Percentiles rank a stretch among this genome's conserved stretches.
Evolutionary conservation across 108 stramenopile genomes (phyloP).

Genomic region (Craspedostauros australis): DNA sequence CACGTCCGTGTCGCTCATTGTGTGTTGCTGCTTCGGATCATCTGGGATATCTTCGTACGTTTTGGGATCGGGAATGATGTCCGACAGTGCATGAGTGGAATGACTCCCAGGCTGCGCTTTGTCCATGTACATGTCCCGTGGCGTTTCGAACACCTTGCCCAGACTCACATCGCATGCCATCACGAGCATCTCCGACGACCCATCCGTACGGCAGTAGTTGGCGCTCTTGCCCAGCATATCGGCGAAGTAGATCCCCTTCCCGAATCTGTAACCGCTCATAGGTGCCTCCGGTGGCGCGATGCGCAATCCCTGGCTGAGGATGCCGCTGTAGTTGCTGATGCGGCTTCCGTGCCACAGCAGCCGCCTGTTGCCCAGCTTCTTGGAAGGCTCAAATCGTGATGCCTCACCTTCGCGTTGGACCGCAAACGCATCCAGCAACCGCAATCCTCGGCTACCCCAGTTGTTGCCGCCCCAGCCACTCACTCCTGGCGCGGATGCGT

Average conservation of each 20-base stretch:
- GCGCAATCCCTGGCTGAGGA: slow-evolving; percentile 16
- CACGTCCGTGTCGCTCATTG: not conserved
- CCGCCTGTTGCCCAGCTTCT: slow-evolving; percentile 4
- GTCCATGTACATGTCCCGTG: slow-evolving; percentile 16
- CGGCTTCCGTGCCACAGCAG: slow-evolving; percentile 22
- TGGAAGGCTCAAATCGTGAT: not conserved
- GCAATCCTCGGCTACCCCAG: slow-evolving; percentile 4
- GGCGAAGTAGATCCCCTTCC: slow-evolving; percentile 28
- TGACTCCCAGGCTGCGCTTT: slow-evolving; percentile 1
- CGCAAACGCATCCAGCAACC: slow-evolving; percentile 10
- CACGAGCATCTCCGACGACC: slow-evolving; percentile 13
- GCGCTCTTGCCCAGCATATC: slow-evolving; percentile 12
- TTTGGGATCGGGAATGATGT: slow-evolving; percentile 1
- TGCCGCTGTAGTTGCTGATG: slow-evolving; percentile 13
- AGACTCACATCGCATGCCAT: slow-evolving; percentile 20
- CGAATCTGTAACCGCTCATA: slow-evolving; percentile 17
- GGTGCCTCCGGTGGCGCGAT: slow-evolving; percentile 30
- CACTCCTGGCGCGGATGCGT: not conserved
- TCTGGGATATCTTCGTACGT: no score
- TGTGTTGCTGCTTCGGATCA: not conserved
- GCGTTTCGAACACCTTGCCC: slow-evolving; percentile 1
- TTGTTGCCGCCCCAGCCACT: not conserved
- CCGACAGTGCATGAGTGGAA: slow-evolving; percentile 11
- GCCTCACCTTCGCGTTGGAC: slow-evolving; percentile 13
- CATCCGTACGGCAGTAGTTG: slow-evolving; percentile 19